These are phyloP conservation scores for Phytopythium aichiense DNA, from an alignment of 352 stramenopile genomes.

Conservation along the genomic window DNA sequence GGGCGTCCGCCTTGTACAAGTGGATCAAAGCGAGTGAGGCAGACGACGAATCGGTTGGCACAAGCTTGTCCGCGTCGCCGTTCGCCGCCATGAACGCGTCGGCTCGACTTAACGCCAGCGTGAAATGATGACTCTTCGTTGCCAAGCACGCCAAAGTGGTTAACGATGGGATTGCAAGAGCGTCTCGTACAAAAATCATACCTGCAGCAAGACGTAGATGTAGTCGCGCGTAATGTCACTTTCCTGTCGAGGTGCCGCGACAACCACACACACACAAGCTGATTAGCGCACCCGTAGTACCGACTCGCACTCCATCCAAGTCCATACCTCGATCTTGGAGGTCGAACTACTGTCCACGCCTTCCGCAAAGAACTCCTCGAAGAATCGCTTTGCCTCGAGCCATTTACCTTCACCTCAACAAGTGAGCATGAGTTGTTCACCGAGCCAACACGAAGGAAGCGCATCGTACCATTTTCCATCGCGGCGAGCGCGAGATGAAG, in stretches of 20 bases:
- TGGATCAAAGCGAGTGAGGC: slow-evolving; percentile 23
- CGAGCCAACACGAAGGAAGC: not conserved
- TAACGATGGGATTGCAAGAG: not conserved
- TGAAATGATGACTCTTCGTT: slow-evolving; percentile 42
- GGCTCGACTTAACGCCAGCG: slow-evolving; percentile 41
- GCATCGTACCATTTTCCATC: slow-evolving; percentile 39
- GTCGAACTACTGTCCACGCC: not conserved
- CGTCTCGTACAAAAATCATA: not conserved
- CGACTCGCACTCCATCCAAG: no score
- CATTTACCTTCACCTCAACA: slow-evolving; percentile 21
- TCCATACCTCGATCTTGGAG: not conserved
- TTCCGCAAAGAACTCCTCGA: slow-evolving; percentile 24
- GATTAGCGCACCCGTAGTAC: not conserved
- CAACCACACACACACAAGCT: not conserved
- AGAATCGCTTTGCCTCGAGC: slow-evolving; percentile 33
- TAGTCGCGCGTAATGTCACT: slow-evolving; percentile 28
- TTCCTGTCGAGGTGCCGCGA: not conserved
- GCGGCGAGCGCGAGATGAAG: slow-evolving; percentile 29
- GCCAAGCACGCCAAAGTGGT: slow-evolving; percentile 1
- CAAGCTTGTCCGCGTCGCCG: not conserved
- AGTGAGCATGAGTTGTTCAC: not conserved
- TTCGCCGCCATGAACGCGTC: slow-evolving; percentile 20
- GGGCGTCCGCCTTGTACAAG: slow-evolving; percentile 70
- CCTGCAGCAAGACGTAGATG: slow-evolving; percentile 65
- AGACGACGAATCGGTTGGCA: not conserved